These are phyloP conservation scores for Rubroboletus satanas DNA, from an alignment of 768 basidiomycete species.

Conservation along the genomic window DNA sequence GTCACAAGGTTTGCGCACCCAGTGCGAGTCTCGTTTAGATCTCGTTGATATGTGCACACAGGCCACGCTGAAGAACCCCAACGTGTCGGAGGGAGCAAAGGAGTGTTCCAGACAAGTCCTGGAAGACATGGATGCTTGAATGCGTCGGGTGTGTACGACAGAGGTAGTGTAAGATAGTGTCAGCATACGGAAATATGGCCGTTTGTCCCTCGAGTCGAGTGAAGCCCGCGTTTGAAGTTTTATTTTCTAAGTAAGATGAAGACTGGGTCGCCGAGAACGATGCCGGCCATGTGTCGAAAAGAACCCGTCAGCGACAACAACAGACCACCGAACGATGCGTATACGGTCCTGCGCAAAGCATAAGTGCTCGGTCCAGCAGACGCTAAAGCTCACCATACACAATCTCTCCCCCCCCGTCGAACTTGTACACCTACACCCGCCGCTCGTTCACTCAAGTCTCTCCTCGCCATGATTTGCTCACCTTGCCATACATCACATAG, in stretches of 20 bases:
- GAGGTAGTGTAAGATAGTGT: constrained; percentile 6
- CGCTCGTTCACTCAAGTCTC: constrained; percentile 7
- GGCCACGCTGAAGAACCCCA: constrained; percentile 25
- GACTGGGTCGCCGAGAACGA: constrained; percentile 91
- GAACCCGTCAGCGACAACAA: constrained; percentile 92
- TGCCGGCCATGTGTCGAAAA: constrained; percentile 85
- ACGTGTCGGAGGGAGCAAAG: constrained; percentile 19
- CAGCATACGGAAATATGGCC: not conserved
- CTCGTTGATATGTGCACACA: constrained; percentile 1
- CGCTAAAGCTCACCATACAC: constrained; percentile 49
- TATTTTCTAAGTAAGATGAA: constrained; percentile 84
- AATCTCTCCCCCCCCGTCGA: constrained; percentile 82
- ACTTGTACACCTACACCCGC: constrained; percentile 80
- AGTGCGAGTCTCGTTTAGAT: no score
- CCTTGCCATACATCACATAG: constrained; percentile 99
- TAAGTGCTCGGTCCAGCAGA: constrained; percentile 1
- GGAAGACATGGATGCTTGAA: constrained; percentile 3
- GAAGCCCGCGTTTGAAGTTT: constrained; percentile 5
- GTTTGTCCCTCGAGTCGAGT: not conserved
- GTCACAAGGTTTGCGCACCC: constrained; percentile 14
- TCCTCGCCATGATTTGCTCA: constrained; percentile 27
- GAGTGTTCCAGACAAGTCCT: constrained; percentile 7
- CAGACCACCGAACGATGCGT: constrained; percentile 94
- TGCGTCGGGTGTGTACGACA: not conserved
- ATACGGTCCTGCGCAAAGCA: constrained; percentile 66